Evolutionary conservation across 2,329 filamentous ascomycete genomes (phyloP), one percentile per base, ranked within the genome.

Genomic region (Microcyclospora pomicola): DNA sequence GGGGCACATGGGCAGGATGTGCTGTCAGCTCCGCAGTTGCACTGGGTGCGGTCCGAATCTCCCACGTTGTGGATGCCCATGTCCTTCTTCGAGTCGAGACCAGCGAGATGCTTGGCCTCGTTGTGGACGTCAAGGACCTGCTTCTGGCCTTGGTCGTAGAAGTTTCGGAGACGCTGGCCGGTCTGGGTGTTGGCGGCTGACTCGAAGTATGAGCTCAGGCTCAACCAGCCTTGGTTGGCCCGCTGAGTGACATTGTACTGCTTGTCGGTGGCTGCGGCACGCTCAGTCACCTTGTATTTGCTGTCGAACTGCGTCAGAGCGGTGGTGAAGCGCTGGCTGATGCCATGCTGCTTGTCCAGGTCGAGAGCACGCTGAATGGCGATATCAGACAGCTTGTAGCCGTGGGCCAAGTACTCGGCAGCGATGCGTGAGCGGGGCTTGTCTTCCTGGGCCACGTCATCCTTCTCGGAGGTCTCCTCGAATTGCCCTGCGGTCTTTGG

Each of bases 381-480:
- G 40, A 72, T 67, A 56, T 82, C 78, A 43, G 73, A 86, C 47
- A 96, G 71, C 30, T 78, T 73, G 66, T 98, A 98, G 50, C 91
- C 91, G 54, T 95, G 85, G 9, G 91, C 87, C 27, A 98, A 80
- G 63, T 96, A 95, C 67, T 98, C 91, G 48, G 91, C 91, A 36
- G 95, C 64, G 60, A 98, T 94, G 53, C 91, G 84, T 31, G 82
- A 77, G 53, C 87, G 82, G 12, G 91, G 91, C 73, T 98, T 98
- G 69, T 96, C 86, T 64, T 98, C 91, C 59, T 98, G 91, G 11
- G 80, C 77, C 52, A 96, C 78, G 51, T 86, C 75, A 52, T 85
- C 69, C 42, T 78, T 73, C 40, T 64, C 63, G 37, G 59, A 51
- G 16, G 56, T 56, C 30, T 67, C 62, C 42, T 69, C 66, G 42